These are phyloP conservation scores for Zygotorulaspora danielsina DNA, from an alignment of 805 yeast species.

Conservation along the genomic window DNA sequence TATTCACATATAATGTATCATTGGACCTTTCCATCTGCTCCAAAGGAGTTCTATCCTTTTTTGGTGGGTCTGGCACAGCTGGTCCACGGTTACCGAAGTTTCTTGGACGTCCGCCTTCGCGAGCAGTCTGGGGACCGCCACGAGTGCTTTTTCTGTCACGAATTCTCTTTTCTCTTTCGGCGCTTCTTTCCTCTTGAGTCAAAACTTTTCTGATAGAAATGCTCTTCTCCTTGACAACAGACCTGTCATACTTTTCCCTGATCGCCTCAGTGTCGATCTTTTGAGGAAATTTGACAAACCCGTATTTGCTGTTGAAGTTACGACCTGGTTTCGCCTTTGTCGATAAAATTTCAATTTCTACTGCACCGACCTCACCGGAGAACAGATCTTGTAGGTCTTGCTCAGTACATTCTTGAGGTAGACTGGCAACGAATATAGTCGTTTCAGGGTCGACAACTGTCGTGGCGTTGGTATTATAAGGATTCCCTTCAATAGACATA, in stretches of 20 bases:
- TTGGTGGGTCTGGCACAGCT: slow-evolving; percentile 26
- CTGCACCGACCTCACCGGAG: slow-evolving; percentile 26
- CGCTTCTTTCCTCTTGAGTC: slow-evolving; percentile 22
- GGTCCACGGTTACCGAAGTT: slow-evolving; percentile 16
- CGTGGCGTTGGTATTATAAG: slow-evolving; percentile 8
- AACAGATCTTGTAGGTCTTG: slow-evolving; percentile 30
- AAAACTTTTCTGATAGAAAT: slow-evolving; percentile 33
- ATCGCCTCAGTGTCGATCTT: slow-evolving; percentile 32
- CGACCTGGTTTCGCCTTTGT: slow-evolving; percentile 24
- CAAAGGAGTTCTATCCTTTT: slow-evolving; percentile 35
- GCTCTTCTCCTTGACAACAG: slow-evolving; percentile 31
- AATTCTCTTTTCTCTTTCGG: slow-evolving; percentile 17
- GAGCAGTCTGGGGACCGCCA: slow-evolving; percentile 16
- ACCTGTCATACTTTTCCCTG: slow-evolving; percentile 30
- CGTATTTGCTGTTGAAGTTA: slow-evolving; percentile 30
- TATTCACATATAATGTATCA: slow-evolving; percentile 59
- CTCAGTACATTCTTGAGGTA: slow-evolving; percentile 29
- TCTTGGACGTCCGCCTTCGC: slow-evolving; percentile 13
- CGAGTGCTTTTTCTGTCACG: slow-evolving; percentile 14
- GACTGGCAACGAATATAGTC: slow-evolving; percentile 34
- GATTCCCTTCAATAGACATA: slow-evolving; percentile 22
- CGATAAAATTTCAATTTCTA: slow-evolving; percentile 32
- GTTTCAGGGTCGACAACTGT: slow-evolving; percentile 31
- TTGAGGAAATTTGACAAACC: slow-evolving; percentile 32
- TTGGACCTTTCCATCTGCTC: slow-evolving; percentile 39